phyloP scores from a whole-genome alignment of 2,329 filamentous ascomycete species.

The Colletotrichum orchidophilum region DNA sequence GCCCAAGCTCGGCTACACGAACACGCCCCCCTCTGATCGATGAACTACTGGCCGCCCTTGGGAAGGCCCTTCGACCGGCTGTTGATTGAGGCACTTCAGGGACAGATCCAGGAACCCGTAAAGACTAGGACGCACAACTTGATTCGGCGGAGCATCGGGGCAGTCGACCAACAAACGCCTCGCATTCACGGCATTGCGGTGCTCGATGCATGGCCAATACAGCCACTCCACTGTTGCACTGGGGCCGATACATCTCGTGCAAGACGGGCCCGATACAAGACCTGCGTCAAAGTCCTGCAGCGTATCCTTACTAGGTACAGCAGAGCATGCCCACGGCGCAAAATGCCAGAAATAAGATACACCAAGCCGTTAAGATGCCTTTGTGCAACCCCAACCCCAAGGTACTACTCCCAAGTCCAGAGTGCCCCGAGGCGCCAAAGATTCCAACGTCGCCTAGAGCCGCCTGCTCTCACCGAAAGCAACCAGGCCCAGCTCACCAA shows the following conservation, averaged over 20 bases:
- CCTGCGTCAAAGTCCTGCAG: constrained; percentile 22
- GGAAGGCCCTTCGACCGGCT: not conserved
- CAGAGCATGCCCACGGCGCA: not conserved
- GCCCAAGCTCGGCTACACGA: not conserved
- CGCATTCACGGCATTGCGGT: constrained; percentile 17
- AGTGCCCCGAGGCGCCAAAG: not conserved
- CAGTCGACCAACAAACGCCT: not conserved
- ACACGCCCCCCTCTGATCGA: not conserved
- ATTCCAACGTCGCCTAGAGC: not conserved
- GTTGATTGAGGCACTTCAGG: constrained; percentile 8
- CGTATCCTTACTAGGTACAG: not conserved
- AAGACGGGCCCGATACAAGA: constrained; percentile 29
- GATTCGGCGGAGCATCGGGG: not conserved
- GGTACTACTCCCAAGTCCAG: not conserved
- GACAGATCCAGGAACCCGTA: constrained; percentile 11
- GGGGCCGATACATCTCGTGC: constrained; percentile 10
- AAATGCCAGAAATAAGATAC: not conserved
- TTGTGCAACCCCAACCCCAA: constrained; percentile 24
- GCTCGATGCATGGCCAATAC: constrained; percentile 25
- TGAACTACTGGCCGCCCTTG: not conserved
- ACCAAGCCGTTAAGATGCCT: not conserved
- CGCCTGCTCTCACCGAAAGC: constrained; percentile 14
- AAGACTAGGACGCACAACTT: not conserved
- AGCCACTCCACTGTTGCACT: constrained; percentile 14
- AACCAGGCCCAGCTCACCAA: not conserved